Conservation (phyloP, 371 early-diverging fungal species). For the Lichtheimia ramosa region DNA sequence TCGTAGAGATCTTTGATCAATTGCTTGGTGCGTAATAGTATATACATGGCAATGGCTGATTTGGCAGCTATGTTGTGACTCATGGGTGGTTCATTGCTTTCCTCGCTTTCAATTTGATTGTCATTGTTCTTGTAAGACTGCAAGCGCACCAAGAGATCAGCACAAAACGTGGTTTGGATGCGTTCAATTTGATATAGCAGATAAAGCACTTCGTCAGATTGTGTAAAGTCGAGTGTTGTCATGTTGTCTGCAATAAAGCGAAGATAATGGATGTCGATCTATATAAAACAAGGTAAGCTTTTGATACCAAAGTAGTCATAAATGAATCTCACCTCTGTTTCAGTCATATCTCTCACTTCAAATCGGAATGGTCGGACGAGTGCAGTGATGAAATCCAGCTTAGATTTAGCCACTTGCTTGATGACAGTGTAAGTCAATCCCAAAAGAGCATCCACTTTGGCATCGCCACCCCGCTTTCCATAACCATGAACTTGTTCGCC, state of each 20-base stretch:
- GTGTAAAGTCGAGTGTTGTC: slow-evolving; percentile 70
- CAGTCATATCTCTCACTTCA: slow-evolving; percentile 34
- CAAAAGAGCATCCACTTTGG: slow-evolving; percentile 60
- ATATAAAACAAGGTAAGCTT: not conserved
- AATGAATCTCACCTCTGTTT: slow-evolving; percentile 14
- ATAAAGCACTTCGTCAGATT: slow-evolving; percentile 77
- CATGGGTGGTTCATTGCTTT: slow-evolving; percentile 16
- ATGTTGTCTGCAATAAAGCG: slow-evolving; percentile 83
- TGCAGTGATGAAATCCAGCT: slow-evolving; percentile 70
- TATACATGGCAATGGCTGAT: slow-evolving; percentile 46
- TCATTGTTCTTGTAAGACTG: slow-evolving; percentile 23
- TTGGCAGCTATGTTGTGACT: slow-evolving; percentile 25
- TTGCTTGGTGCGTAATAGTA: slow-evolving; percentile 61
- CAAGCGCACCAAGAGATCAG: slow-evolving; percentile 53
- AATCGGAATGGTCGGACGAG: slow-evolving; percentile 72
- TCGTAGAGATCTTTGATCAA: slow-evolving; percentile 62
- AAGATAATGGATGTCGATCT: slow-evolving; percentile 60
- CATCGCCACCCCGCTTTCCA: slow-evolving; percentile 47
- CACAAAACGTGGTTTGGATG: slow-evolving; percentile 67
- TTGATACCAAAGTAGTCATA: not conserved
- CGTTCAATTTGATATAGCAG: slow-evolving; percentile 71
- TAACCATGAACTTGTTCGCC: slow-evolving; percentile 36
- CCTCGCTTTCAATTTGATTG: slow-evolving; percentile 4
- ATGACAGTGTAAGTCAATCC: slow-evolving; percentile 67
- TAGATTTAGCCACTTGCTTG: slow-evolving; percentile 63